phyloP scores from a whole-genome alignment of 306 rosid genomes.

The Vigna unguiculata region DNA sequence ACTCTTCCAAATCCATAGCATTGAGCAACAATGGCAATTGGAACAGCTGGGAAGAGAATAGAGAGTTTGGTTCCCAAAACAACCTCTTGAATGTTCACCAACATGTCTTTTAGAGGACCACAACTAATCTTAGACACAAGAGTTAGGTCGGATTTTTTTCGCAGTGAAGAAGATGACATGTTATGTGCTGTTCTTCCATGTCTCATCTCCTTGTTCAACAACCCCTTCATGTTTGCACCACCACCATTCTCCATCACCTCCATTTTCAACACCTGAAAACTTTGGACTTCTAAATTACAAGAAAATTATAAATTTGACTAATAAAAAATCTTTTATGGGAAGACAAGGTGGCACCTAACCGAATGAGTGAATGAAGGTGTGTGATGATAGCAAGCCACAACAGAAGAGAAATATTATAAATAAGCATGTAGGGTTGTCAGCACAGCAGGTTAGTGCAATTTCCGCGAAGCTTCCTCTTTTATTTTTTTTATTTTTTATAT shows the following conservation, averaged over 20 bases:
- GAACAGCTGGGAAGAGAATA: conserved; percentile 69
- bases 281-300: not conserved
- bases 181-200: conserved; percentile 73
- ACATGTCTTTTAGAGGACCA: conserved; percentile 43
- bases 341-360: not conserved
- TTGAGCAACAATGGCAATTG: conserved; percentile 64
- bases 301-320: too few species aligned
- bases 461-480: too few species aligned
- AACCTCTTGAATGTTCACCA: conserved; percentile 73
- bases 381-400: too few species aligned
- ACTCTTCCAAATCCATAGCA: conserved; percentile 64
- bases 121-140: conserved; percentile 61
- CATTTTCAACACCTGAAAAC: not conserved
- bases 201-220: conserved; percentile 56
- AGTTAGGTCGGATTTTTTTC: conserved; percentile 69
- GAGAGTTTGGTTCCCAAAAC: conserved; percentile 78
- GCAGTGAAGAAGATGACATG: conserved; percentile 74
- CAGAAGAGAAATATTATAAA: too few species aligned
- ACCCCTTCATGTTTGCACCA: conserved; percentile 50
- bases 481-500: too few species aligned
- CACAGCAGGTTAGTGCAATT: too few species aligned
- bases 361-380: too few species aligned
- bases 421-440: too few species aligned
- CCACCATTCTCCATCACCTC: conserved; percentile 70
- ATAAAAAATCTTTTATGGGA: too few species aligned